Evolutionary conservation across 2,329 filamentous ascomycete genomes (phyloP).

Genomic region (Stagonosporopsis cucurbitacearum): DNA sequence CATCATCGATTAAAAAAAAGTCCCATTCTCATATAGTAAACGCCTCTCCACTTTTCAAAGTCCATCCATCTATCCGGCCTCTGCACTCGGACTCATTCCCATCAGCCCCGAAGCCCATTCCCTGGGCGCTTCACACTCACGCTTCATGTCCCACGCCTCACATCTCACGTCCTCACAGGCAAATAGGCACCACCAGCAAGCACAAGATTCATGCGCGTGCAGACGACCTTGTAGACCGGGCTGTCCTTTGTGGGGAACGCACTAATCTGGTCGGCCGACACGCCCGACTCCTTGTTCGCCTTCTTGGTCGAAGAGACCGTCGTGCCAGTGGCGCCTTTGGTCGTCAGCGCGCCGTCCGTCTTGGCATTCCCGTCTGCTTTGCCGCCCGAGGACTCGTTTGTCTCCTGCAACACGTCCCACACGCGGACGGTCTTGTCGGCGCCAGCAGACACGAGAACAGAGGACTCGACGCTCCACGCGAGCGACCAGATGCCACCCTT

Average conservation of each 20-base stretch:
- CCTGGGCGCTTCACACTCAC: too few relatives aligned
- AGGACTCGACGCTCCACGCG: constrained; percentile 92
- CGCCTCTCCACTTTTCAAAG: too few relatives aligned
- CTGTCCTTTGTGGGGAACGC: constrained; percentile 97
- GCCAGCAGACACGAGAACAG: constrained; percentile 85
- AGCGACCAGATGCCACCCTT: constrained; percentile 94
- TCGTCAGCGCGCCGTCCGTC: constrained; percentile 60
- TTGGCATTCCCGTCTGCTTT: constrained; percentile 60
- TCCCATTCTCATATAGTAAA: too few relatives aligned
- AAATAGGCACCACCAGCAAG: constrained; percentile 78
- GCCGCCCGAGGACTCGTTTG: constrained; percentile 57
- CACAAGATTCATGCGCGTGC: constrained; percentile 94
- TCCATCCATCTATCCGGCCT: too few relatives aligned
- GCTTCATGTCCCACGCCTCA: neutral
- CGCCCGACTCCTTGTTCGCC: constrained; percentile 86
- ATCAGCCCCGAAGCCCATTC: too few relatives aligned
- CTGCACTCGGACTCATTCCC: too few relatives aligned
- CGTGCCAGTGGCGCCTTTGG: constrained; percentile 56
- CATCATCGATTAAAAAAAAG: too few relatives aligned
- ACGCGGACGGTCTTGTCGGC: constrained; percentile 91
- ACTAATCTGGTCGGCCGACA: constrained; percentile 91
- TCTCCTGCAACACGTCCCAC: constrained; percentile 85
- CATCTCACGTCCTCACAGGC: constrained; percentile 47
- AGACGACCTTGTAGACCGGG: constrained; percentile 89
- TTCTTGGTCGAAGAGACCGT: constrained; percentile 60